These are phyloP conservation scores for Pseudonitzschia delicatissima DNA, from an alignment of 108 stramenopile species.

Conservation along the genomic window DNA sequence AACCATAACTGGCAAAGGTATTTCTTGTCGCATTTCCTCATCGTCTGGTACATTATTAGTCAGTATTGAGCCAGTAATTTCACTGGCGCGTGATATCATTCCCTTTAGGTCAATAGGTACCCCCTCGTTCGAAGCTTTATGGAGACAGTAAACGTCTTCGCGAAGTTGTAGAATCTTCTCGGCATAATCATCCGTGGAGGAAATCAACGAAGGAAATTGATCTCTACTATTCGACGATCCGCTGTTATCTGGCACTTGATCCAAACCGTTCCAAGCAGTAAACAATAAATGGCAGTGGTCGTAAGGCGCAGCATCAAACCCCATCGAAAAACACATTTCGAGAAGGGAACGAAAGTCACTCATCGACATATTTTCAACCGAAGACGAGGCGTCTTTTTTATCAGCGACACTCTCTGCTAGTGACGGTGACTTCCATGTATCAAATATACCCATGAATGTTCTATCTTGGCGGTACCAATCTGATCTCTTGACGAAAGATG, in stretches of 20 bases:
- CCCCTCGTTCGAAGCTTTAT: conserved; percentile 9
- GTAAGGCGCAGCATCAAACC: conserved; percentile 40
- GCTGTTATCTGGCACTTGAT: background rate
- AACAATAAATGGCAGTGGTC: conserved; percentile 69
- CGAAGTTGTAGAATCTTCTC: conserved; percentile 24
- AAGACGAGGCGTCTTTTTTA: background rate
- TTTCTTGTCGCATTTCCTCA: conserved; percentile 7
- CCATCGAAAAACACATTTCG: conserved; percentile 39
- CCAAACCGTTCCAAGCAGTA: conserved; percentile 71
- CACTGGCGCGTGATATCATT: conserved; percentile 24
- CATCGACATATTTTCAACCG: conserved; percentile 2
- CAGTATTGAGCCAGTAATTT: conserved; percentile 14
- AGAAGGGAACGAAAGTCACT: conserved; percentile 24
- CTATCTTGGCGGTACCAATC: conserved; percentile 39
- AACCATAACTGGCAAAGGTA: conserved; percentile 26
- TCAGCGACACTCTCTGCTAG: conserved; percentile 28
- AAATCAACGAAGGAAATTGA: conserved; percentile 1
- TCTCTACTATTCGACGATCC: conserved; percentile 3
- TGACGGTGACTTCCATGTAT: conserved; percentile 52
- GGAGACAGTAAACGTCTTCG: conserved; percentile 41
- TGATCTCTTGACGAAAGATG: background rate
- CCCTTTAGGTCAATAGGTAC: background rate
- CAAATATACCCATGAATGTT: conserved; percentile 60
- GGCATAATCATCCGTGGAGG: conserved; percentile 4
- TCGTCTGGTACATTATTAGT: conserved; percentile 12